These are phyloP conservation scores for Pyrrhoderma lamaoense DNA, from an alignment of 1,284 basidiomycete species.

Conservation along the genomic window DNA sequence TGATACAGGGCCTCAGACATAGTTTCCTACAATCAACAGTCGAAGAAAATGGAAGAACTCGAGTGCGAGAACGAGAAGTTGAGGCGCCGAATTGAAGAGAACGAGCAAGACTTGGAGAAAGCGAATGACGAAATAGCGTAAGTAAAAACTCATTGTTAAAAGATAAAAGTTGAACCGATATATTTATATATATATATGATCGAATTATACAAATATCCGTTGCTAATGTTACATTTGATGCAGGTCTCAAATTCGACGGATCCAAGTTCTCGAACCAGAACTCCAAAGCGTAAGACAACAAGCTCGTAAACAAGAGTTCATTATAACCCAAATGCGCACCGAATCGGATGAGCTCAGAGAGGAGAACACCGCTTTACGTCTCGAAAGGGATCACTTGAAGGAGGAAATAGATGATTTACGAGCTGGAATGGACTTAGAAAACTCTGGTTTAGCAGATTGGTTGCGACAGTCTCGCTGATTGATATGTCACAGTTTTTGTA, in stretches of 20 bases:
- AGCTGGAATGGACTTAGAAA: conserved; percentile 51
- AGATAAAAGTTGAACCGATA: too few species aligned
- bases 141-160: too few species aligned
- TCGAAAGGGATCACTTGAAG: conserved; percentile 50
- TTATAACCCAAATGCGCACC: conserved; percentile 32
- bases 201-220: too few species aligned
- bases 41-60: conserved; percentile 47
- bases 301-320: conserved; percentile 29
- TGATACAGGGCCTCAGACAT: conserved; percentile 67
- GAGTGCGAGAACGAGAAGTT: conserved; percentile 54
- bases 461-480: too few species aligned
- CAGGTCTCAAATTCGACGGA: conserved; percentile 44
- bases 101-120: conserved; percentile 41
- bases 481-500: too few species aligned
- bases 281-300: conserved; percentile 33
- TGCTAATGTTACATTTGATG: conserved; percentile 3
- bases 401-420: conserved; percentile 66
- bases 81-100: conserved; percentile 51
- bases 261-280: conserved; percentile 51
- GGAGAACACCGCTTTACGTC: conserved; percentile 43
- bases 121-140: conserved; percentile 51
- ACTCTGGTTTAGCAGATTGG: too few species aligned
- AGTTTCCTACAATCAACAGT: conserved; percentile 54
- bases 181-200: too few species aligned
- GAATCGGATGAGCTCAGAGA: conserved; percentile 42